Evolutionary conservation across 192 early-diverging fungal species (phyloP), one percentile per base, ranked within the genome.

Genomic region (Coemansia guatemalensis): DNA sequence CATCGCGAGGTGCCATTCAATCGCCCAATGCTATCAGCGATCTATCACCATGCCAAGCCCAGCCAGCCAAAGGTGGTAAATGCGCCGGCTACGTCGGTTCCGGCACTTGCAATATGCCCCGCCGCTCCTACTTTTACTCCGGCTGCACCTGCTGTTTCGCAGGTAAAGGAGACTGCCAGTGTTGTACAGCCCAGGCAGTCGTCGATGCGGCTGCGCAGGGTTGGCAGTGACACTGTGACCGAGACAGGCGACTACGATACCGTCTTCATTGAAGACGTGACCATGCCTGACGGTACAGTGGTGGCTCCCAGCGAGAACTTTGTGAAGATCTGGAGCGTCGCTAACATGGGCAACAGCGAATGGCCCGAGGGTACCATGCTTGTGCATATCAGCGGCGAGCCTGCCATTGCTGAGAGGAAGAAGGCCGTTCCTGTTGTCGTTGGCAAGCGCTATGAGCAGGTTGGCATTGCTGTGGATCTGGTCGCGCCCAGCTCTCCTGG

Each of bases 311-410:
- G 75, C 30, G 80, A 84, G 25, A 75, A 65, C 52, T 88, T 90
- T 65, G 67, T 85, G 25, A 90, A 90, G 82, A 89, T 88, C 23
- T 90, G 89, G 89, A 86, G 84, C 49, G 77, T 89, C 57, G 74
- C 65, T 29, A 90, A 90, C 66, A 65, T 82, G 62, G 88, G 89
- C 39, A 53, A 65, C 30, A 48, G 22, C 39, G 81, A 82, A 60
- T 90, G 89, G 89, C 88, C 88, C 5, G 59, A 73, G 68, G 80
- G 83, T 21, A 84, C 83, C 8, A 69, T 77, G 51, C 65, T 90
- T 7, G 77, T 81, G 5, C 85, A 77, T 62, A 71, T 81, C 52
- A 82, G 82, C 48, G 89, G 88, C 30, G 74, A 85, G 44, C 73
- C 78, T 7, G 71, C 79, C 33, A 74, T 81, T 24, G 69, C 74